Conservation (phyloP, 2,329 filamentous ascomycete genomes). For the Berkeleyomyces rouxiae region DNA sequence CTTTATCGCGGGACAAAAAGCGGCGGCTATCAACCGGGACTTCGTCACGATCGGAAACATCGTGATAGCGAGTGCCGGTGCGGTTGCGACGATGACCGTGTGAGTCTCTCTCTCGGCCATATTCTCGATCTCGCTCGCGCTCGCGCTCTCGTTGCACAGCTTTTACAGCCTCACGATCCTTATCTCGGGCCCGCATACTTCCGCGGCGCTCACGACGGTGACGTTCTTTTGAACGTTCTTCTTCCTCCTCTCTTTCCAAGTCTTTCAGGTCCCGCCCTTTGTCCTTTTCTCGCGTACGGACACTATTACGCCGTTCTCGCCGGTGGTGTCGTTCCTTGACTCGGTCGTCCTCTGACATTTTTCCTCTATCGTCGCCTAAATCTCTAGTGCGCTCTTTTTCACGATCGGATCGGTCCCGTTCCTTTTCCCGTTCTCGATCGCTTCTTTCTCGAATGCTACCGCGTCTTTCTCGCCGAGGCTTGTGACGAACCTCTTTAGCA, state of each 20-base stretch:
- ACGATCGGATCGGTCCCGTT: constrained; percentile 10
- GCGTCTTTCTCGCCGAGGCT: constrained; percentile 11
- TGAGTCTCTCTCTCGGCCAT: constrained; percentile 9
- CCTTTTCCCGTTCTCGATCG: constrained; percentile 13
- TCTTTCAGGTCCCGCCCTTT: constrained; percentile 14
- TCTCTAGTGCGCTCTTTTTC: constrained; percentile 2
- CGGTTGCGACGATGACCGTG: constrained; percentile 9
- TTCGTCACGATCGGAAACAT: constrained; percentile 13
- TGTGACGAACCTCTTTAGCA: constrained; percentile 13
- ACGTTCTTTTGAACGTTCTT: constrained; percentile 6
- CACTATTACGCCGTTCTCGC: constrained; percentile 12
- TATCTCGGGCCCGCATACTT: constrained; percentile 9
- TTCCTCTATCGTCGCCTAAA: constrained; percentile 3
- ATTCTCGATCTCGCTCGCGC: constrained; percentile 18
- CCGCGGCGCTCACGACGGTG: constrained; percentile 11
- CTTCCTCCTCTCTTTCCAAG: constrained; percentile 13
- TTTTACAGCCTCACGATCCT: constrained; percentile 8
- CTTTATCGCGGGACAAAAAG: constrained; percentile 12
- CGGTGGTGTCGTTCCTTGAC: constrained; percentile 9
- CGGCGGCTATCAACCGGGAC: constrained; percentile 10
- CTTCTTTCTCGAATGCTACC: constrained; percentile 12
- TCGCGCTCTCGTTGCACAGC: constrained; percentile 4
- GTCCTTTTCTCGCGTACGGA: constrained; percentile 12
- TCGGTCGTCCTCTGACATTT: constrained; percentile 7
- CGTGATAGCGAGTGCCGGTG: constrained; percentile 5